Evolutionary conservation across 768 basidiomycete genomes (phyloP).

Genomic region (Amanita inopinata): DNA sequence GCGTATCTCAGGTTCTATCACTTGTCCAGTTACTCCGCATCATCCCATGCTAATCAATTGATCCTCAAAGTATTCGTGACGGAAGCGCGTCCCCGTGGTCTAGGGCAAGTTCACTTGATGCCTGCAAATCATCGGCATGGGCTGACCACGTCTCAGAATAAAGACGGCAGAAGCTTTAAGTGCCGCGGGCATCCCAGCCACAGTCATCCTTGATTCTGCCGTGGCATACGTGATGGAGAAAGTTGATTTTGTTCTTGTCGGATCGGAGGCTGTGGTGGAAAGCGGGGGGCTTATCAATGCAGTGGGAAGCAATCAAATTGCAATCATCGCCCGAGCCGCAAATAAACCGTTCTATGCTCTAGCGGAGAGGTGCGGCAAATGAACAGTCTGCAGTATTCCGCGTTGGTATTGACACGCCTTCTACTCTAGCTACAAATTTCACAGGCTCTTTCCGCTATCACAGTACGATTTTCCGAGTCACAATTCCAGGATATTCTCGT

Average conservation of each 20-base stretch:
- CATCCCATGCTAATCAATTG: slow-evolving; percentile 11
- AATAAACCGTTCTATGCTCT: slow-evolving; percentile 96
- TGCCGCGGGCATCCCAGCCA: slow-evolving; percentile 88
- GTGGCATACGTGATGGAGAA: slow-evolving; percentile 97
- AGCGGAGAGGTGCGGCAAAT: slow-evolving; percentile 61
- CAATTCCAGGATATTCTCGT: slow-evolving; percentile 64
- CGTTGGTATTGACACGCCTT: slow-evolving; percentile 7
- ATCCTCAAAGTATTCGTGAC: slow-evolving; percentile 76
- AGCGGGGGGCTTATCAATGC: slow-evolving; percentile 89
- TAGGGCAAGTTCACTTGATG: slow-evolving; percentile 50
- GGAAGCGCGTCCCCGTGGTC: slow-evolving; percentile 83
- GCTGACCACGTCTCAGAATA: slow-evolving; percentile 40
- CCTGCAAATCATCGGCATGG: slow-evolving; percentile 12
- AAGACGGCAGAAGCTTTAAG: slow-evolving; percentile 86
- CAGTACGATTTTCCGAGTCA: slow-evolving; percentile 84
- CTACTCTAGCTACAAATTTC: slow-evolving; percentile 83
- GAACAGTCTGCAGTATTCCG: slow-evolving; percentile 11
- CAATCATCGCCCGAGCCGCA: slow-evolving; percentile 88
- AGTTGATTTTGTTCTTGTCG: slow-evolving; percentile 91
- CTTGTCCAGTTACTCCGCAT: slow-evolving; percentile 12
- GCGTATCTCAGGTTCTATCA: slow-evolving; percentile 63
- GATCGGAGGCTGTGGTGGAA: slow-evolving; percentile 97
- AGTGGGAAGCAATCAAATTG: slow-evolving; percentile 94
- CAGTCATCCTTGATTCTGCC: slow-evolving; percentile 90
- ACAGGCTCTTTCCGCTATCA: slow-evolving; percentile 88